Conservation (phyloP, 768 basidiomycete genomes). For the Boletus fagicola region DNA sequence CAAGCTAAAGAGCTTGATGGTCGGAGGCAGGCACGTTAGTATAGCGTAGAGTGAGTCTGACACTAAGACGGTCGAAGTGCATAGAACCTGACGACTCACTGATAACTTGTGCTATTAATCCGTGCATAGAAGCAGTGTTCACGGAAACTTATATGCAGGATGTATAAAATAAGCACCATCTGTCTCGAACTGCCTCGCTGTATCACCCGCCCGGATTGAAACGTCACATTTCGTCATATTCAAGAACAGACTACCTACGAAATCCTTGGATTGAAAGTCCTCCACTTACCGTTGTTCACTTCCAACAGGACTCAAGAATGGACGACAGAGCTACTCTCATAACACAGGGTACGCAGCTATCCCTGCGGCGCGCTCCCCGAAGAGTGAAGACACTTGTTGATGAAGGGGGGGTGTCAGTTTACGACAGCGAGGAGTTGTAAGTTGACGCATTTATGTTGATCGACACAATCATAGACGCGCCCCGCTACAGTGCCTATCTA, state of each 20-base stretch:
- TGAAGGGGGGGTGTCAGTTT: slow-evolving; percentile 25
- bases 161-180: slow-evolving; percentile 1
- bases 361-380: slow-evolving; percentile 25
- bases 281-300: background rate
- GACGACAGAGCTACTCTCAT: slow-evolving; percentile 12
- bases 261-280: background rate
- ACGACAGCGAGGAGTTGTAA: slow-evolving; percentile 36
- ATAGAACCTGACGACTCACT: background rate
- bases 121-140: background rate
- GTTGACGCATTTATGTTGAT: slow-evolving; percentile 9
- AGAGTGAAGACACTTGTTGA: slow-evolving; percentile 15
- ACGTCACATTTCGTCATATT: slow-evolving; percentile 7
- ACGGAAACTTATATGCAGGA: background rate
- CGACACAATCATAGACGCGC: background rate
- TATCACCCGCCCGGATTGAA: slow-evolving; percentile 12
- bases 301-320: slow-evolving; percentile 15
- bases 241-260: slow-evolving; percentile 9
- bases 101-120: background rate
- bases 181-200: background rate
- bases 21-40: slow-evolving; percentile 33
- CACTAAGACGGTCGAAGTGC: background rate
- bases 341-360: slow-evolving; percentile 23
- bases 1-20: slow-evolving; percentile 59
- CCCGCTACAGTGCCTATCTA: slow-evolving; percentile 39
- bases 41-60: slow-evolving; percentile 10